Conservation (phyloP, 1,139 yeast species). For the Pichia cactophila region DNA sequence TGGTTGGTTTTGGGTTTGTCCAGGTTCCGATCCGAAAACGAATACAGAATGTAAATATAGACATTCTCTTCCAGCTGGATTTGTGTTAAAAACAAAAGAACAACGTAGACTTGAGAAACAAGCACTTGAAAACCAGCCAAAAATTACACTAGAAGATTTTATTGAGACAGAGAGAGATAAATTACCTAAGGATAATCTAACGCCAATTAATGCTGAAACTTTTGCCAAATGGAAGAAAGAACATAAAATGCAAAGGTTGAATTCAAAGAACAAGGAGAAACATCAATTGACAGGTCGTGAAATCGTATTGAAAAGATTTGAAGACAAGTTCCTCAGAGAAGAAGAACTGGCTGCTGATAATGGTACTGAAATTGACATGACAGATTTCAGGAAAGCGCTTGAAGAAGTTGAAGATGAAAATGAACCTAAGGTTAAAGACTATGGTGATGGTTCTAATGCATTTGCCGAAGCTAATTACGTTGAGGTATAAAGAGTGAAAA, state of each 20-base stretch:
- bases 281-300: constrained; percentile 69
- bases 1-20: constrained; percentile 99
- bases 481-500: constrained; percentile 1
- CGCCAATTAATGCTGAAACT: constrained; percentile 83
- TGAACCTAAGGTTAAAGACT: constrained; percentile 42
- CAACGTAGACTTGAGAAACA: constrained; percentile 83
- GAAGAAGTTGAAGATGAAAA: constrained; percentile 34
- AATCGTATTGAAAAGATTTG: constrained; percentile 64
- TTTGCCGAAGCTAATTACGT: constrained; percentile 27
- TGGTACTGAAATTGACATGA: constrained; percentile 67
- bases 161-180: constrained; percentile 88
- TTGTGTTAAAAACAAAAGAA: constrained; percentile 92
- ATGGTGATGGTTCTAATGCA: constrained; percentile 44
- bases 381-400: constrained; percentile 47
- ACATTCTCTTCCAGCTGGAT: constrained; percentile 97
- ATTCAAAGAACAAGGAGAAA: constrained; percentile 47
- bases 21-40: constrained; percentile 67
- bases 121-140: constrained; percentile 80
- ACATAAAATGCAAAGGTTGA: constrained; percentile 54
- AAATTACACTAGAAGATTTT: constrained; percentile 91
- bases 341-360: constrained; percentile 39
- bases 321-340: constrained; percentile 46
- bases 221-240: constrained; percentile 79
- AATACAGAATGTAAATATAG: constrained; percentile 71
- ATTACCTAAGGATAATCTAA: constrained; percentile 67